Base-by-base conservation (phyloP, 495 filamentous ascomycete species). In the Neurospora terricola region DNA sequence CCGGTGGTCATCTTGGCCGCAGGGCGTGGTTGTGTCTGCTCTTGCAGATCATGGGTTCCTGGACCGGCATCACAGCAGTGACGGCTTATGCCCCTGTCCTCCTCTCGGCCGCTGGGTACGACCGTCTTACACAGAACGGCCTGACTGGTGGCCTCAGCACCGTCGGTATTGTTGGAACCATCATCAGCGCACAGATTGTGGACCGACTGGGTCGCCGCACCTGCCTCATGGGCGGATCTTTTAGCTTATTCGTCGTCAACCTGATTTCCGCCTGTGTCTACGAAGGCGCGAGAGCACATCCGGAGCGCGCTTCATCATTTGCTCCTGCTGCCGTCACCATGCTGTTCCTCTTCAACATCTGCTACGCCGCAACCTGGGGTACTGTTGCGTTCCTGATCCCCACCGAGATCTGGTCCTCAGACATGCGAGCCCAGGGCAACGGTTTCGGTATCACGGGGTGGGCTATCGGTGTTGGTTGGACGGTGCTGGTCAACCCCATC, bases 31-130 rank as follows among this genome's bases (percentile, higher is more conserved):
- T 74, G 38, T 74, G 73, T 38, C 85, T 92, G 59, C 92, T 90
- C 90, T 80, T 92, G 11, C 89, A 92, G 80, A 91, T 93, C 62
- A 87, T 92, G 81, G 90, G 91, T 75, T 90, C 91, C 77, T 92
- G 90, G 90, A 86, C 90, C 75, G 90, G 91, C 27, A 92, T 92
- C 77, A 90, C 90, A 0, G 90, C 90, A 69, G 87, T 92, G 23
- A 92, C 91, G 2, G 87, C 92, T 43, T 92, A 86, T 80, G 84
- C 73, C 62, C 88, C 89, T 9, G 90, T 88, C 0, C 91, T 93
- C 62, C 92, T 92, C 81, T 74, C 73, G 3, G 73, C 73, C 21
- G 73, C 71, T 3, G 73, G 73, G 21, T 72, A 72, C 70, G 54
- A 43, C 66, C 39, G 40, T 16, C 73, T 74, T n/a, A 74, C 73